A percentile compares a stretch with the other conserved stretches of the same genome.
phyloP scores from a whole-genome alignment of 2,329 filamentous ascomycete genomes.

The Claviceps lovelessii region DNA sequence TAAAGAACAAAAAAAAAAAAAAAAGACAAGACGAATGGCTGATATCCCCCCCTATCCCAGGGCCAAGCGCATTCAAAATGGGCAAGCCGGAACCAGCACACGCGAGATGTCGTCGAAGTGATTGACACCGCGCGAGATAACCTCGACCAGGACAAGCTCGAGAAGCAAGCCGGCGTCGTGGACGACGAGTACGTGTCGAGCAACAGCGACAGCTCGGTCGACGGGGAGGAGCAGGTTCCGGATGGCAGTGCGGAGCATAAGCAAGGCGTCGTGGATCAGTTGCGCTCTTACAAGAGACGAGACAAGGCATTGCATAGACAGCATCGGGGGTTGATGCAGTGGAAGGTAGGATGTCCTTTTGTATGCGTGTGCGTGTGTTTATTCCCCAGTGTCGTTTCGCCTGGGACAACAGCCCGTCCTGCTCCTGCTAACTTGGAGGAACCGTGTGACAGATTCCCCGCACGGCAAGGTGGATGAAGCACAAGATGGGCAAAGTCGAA shows the following conservation, averaged over 20 bases:
- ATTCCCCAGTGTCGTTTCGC: background rate
- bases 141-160: slow-evolving; percentile 15
- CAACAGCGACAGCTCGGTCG: slow-evolving; percentile 18
- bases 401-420: too few relatives aligned
- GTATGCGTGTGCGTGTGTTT: background rate
- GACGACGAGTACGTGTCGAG: slow-evolving; percentile 17
- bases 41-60: slow-evolving; percentile 7
- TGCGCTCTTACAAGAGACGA: slow-evolving; percentile 46
- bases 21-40: background rate
- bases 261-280: slow-evolving; percentile 33
- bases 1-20: background rate
- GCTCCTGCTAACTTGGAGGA: too few relatives aligned
- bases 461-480: slow-evolving; percentile 34
- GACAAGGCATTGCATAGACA: slow-evolving; percentile 47
- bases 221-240: slow-evolving; percentile 24
- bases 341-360: slow-evolving; percentile 26
- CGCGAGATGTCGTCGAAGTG: slow-evolving; percentile 30
- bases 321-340: slow-evolving; percentile 62
- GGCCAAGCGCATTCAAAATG: slow-evolving; percentile 22
- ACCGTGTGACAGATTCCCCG: slow-evolving; percentile 20
- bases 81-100: slow-evolving; percentile 20
- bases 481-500: slow-evolving; percentile 42
- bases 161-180: slow-evolving; percentile 22
- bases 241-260: slow-evolving; percentile 24
- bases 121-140: slow-evolving; percentile 27